These are phyloP conservation scores for Suillus weaverae DNA, from an alignment of 768 basidiomycete species.

Conservation along the genomic window DNA sequence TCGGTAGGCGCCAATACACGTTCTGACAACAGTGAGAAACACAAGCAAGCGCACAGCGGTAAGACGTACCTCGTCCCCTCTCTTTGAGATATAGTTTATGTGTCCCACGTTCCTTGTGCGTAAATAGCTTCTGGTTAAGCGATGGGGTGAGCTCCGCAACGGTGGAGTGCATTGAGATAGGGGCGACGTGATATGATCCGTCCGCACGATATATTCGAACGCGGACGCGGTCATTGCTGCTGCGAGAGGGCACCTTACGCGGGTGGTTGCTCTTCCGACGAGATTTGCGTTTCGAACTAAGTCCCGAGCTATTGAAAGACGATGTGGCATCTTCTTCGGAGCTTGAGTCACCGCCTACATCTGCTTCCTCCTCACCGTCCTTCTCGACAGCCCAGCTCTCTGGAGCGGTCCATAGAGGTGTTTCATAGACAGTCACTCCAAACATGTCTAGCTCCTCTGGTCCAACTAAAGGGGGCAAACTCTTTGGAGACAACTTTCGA, in stretches of 20 bases:
- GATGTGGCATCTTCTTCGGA: slow-evolving; percentile 38
- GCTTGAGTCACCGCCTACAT: slow-evolving; percentile 40
- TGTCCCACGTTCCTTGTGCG: slow-evolving; percentile 51
- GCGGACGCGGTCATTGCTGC: slow-evolving; percentile 39
- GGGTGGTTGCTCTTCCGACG: slow-evolving; percentile 27
- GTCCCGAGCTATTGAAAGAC: slow-evolving; percentile 11
- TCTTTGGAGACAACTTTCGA: slow-evolving; percentile 57
- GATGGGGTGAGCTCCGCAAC: slow-evolving; percentile 64
- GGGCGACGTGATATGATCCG: slow-evolving; percentile 68
- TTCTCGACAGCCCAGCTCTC: slow-evolving; percentile 76
- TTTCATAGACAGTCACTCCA: slow-evolving; percentile 21
- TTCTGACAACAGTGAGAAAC: slow-evolving; percentile 47
- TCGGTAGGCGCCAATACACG: slow-evolving; percentile 81
- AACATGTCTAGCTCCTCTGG: slow-evolving; percentile 11
- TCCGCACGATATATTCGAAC: slow-evolving; percentile 81
- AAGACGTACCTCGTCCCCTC: slow-evolving; percentile 66
- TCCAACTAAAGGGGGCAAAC: slow-evolving; percentile 22
- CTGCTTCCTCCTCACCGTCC: slow-evolving; percentile 38
- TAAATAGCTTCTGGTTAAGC: slow-evolving; percentile 58
- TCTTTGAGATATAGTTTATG: slow-evolving; percentile 77
- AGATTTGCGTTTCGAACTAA: slow-evolving; percentile 19
- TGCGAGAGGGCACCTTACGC: slow-evolving; percentile 17
- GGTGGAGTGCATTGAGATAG: slow-evolving; percentile 61
- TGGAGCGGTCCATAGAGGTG: slow-evolving; percentile 61
- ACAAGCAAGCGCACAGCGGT: neutral